Evolutionary conservation across 352 stramenopile genomes (phyloP).

Genomic region (Pythium pectinolyticum): DNA sequence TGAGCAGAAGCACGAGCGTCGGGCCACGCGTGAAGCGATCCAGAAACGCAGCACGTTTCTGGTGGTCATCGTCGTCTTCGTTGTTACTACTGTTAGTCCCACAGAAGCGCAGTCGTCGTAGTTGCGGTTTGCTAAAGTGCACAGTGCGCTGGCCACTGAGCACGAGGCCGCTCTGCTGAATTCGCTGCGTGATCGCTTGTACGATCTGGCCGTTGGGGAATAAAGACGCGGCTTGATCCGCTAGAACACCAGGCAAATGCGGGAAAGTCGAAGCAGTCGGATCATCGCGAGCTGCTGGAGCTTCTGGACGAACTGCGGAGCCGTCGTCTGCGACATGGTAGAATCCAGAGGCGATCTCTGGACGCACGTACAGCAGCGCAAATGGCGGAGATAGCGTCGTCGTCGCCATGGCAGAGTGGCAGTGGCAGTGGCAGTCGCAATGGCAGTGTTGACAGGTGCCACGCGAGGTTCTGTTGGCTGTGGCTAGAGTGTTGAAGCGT

Average conservation of each 20-base stretch:
- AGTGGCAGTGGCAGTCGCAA: neutral
- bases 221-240: constrained; percentile 43
- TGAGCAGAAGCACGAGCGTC: constrained; percentile 64
- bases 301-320: no score
- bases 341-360: constrained; percentile 58
- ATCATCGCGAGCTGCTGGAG: neutral
- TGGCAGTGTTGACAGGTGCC: no score
- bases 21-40: constrained; percentile 56
- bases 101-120: constrained; percentile 37
- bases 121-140: constrained; percentile 38
- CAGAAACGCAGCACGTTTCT: constrained; percentile 37
- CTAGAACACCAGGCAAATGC: constrained; percentile 35
- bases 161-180: constrained; percentile 60
- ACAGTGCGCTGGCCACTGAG: constrained; percentile 37
- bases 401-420: neutral
- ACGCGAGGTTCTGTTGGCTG: no score
- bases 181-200: constrained; percentile 33
- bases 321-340: constrained; percentile 39
- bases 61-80: constrained; percentile 9
- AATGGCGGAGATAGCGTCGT: constrained; percentile 25
- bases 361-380: constrained; percentile 52
- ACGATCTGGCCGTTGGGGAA: constrained; percentile 46
- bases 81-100: neutral
- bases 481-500: constrained; percentile 4
- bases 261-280: constrained; percentile 5